Evolutionary conservation across 805 yeast genomes (phyloP).

Genomic region (Vanderwaltozyma polyspora): DNA sequence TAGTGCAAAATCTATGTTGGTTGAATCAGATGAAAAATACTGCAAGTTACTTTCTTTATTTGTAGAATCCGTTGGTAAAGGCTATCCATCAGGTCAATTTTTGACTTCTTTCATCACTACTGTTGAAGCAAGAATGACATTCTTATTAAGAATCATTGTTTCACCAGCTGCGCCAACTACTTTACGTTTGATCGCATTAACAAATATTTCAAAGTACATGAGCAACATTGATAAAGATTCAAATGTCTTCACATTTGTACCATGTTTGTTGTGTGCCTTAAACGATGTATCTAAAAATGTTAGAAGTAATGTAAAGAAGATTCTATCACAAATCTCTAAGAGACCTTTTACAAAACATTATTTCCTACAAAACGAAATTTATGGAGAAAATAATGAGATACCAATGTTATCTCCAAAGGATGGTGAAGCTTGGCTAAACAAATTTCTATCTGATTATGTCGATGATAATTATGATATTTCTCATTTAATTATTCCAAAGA

Average conservation of each 20-base stretch:
- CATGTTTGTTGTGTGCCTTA: conserved; percentile 45
- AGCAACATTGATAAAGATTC: conserved; percentile 28
- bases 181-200: conserved; percentile 41
- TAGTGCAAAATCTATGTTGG: conserved; percentile 24
- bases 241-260: conserved; percentile 44
- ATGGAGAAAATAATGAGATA: conserved; percentile 37
- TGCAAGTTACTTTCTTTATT: conserved; percentile 32
- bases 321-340: conserved; percentile 29
- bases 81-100: conserved; percentile 25
- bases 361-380: conserved; percentile 44
- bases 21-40: conserved; percentile 32
- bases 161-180: conserved; percentile 50
- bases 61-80: conserved; percentile 33
- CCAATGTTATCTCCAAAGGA: conserved; percentile 59
- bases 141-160: conserved; percentile 44
- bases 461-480: conserved; percentile 41
- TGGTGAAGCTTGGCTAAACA: conserved; percentile 34
- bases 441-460: conserved; percentile 34
- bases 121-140: conserved; percentile 40
- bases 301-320: conserved; percentile 34
- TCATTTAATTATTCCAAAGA: conserved; percentile 36
- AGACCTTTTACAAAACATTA: conserved; percentile 33
- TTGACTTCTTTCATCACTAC: conserved; percentile 29
- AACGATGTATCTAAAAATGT: conserved; percentile 39
- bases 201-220: conserved; percentile 28